Evolutionary conservation across 805 yeast species (phyloP), one percentile per base, ranked within the genome.

Genomic region (Monosporozyma aerobia): DNA sequence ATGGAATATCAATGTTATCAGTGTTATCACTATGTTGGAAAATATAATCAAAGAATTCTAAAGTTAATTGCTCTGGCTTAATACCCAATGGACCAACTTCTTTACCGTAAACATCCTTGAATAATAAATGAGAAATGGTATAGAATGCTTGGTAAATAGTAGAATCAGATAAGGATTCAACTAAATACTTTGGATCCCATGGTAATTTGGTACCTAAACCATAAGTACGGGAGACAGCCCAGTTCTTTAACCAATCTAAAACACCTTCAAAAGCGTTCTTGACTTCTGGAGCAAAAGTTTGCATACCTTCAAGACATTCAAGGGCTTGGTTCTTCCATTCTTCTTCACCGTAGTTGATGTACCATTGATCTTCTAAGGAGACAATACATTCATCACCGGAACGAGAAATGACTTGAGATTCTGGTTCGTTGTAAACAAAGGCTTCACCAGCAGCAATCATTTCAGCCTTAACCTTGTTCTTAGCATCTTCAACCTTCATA

Each of bases 281-380:
- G 44, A 95, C 87, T 74, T 90, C 98, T 49, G 83, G 76, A 51
- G 84, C 77, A 76, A 79, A 92, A 10, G 90, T 79, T 68, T 86
- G 80, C 92, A 94, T 83, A 54, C 71, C 68, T 47, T 76, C 77
- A 56, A 94, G 77, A 69, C 95, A 85, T 62, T 85, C 94, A 57
- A 82, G 73, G 51, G 97, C 95, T 67, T 79, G 81, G 14, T 76
- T 71, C 67, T 86, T 87, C 99, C 99, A 94, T 14, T 73, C 60
- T 61, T 81, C 88, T 78, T 94, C 99, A 78, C 99, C 99, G 65
- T 94, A 94, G 69, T 94, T 97, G 63, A 88, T 79, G 71, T 82
- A 94, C 99, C 99, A 94, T 77, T 94, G 99, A 73, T 94, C 98
- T 73, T 95, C 98, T 50, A 94, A 79, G 5, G 98, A 89, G 43